Evolutionary conservation across 139 green algal genomes (phyloP).

Genomic region (Tetradesmus obliquus): DNA sequence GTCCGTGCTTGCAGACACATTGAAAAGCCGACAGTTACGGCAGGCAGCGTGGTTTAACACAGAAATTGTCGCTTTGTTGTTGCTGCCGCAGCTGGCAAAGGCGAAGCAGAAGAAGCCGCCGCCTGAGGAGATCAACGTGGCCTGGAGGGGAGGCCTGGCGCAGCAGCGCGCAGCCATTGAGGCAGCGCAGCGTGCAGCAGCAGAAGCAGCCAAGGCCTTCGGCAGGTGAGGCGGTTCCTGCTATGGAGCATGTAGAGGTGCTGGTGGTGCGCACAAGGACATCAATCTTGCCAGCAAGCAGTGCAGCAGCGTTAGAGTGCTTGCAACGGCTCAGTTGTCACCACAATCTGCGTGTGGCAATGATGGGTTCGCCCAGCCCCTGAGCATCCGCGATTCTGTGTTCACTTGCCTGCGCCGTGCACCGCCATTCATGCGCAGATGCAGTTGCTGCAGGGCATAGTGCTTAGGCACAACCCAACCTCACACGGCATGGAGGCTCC

Average conservation of each 20-base stretch:
- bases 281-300: neutral
- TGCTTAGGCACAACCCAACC: too few relatives aligned
- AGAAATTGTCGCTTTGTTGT: neutral
- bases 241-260: neutral
- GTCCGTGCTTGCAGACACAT: too few relatives aligned
- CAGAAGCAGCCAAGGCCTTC: slow-evolving; percentile 77
- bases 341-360: too few relatives aligned
- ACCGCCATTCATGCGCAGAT: too few relatives aligned
- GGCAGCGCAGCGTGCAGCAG: slow-evolving; percentile 42
- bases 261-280: neutral
- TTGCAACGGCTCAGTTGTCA: too few relatives aligned
- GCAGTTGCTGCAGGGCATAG: too few relatives aligned
- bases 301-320: neutral
- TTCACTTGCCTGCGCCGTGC: neutral
- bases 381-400: neutral
- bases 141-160: slow-evolving; percentile 81
- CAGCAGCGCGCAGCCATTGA: slow-evolving; percentile 70
- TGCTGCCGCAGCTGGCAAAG: slow-evolving; percentile 51
- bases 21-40: too few relatives aligned
- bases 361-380: neutral
- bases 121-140: slow-evolving; percentile 66
- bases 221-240: slow-evolving; percentile 40
- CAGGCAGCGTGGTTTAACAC: too few relatives aligned
- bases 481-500: too few relatives aligned
- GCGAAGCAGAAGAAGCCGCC: slow-evolving; percentile 53